Base-by-base conservation (phyloP, 83 land plant genomes). In the Larix sibirica region DNA sequence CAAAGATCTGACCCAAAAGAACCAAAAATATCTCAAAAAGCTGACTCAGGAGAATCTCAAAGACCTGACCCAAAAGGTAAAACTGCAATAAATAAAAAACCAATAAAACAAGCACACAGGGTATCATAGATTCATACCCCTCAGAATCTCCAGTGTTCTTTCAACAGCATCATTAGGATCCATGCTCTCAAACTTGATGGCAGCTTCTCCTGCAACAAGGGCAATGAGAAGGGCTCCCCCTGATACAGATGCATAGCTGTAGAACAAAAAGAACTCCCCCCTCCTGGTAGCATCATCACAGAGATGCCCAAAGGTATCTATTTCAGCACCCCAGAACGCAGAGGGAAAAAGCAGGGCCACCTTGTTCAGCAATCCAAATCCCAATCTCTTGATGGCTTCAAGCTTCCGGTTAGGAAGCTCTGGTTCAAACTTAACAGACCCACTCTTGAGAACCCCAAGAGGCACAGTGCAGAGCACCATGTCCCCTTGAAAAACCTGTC, bases 141-240 rank as follows among this genome's bases (percentile, higher is more conserved):
- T 83, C 60, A 95, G 86, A 68, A 95, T 82, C 12, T 83, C 79
- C 75, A 97, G 80, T n/a, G 94, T 94, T 28, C 90, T 83, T 20
- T 89, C 83, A 21, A 96, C 93, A 78, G 94, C 85, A 21, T 93
- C 94, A 1, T 81, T 36, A 3, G 98, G 99, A 36, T 91, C 84
- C 84, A 89, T 86, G 17, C 24, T 66, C 85, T 97, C 99, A 79
- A 97, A 97, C 23, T 90, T 85, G 62, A 92, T 81, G 12, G 99
- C 98, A 56, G 99, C 94, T 62, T 97, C 97, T 21, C 99, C 99
- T 36, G 99, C 99, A 61, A 97, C 99, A 70, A 97, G 88, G 71
- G 99, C 99, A 79, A 97, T 85, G 33, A 97, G 90, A 26, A 96
- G 92, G 33, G 98, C 95, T 0, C 99, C 99, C 26, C 98, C 99